These are phyloP conservation scores for Solanum dulcamara DNA, from an alignment of 257 asterid species.

Conservation along the genomic window DNA sequence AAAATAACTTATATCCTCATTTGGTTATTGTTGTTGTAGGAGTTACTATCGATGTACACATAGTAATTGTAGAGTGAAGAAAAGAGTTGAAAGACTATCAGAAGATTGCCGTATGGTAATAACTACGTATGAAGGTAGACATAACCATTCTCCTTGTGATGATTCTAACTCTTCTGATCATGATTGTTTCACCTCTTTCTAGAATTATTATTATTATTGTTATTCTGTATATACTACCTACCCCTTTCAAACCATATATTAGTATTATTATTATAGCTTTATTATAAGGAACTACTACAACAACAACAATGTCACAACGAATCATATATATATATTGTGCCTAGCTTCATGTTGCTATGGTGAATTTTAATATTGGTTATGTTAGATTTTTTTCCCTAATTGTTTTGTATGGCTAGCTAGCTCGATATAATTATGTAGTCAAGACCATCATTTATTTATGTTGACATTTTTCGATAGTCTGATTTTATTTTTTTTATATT, in stretches of 20 bases:
- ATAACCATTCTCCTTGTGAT: conserved; percentile 84
- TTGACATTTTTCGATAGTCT: not conserved
- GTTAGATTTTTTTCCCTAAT: not conserved
- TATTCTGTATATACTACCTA: not conserved
- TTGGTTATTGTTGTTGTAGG: conserved; percentile 19
- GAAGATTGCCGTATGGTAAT: conserved; percentile 94
- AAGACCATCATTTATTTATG: not conserved
- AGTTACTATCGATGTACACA: conserved; percentile 90
- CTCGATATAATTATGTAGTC: not conserved
- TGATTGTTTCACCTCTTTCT: conserved; percentile 64
- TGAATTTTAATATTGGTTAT: not conserved
- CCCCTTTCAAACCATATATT: not conserved
- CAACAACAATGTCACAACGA: not conserved
- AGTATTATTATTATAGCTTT: not conserved
- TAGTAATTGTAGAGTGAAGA: conserved; percentile 86
- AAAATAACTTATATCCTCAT: not conserved
- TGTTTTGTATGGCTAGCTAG: not conserved
- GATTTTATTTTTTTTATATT: not conserved
- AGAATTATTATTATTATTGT: not conserved
- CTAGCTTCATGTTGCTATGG: not conserved
- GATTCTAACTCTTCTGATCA: conserved; percentile 76
- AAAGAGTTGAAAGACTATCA: conserved; percentile 81
- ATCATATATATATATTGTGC: not conserved
- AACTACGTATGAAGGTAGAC: conserved; percentile 97
- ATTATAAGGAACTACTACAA: not conserved